phyloP scores from a whole-genome alignment of 345 rosid species.

The Alliaria petiolata region DNA sequence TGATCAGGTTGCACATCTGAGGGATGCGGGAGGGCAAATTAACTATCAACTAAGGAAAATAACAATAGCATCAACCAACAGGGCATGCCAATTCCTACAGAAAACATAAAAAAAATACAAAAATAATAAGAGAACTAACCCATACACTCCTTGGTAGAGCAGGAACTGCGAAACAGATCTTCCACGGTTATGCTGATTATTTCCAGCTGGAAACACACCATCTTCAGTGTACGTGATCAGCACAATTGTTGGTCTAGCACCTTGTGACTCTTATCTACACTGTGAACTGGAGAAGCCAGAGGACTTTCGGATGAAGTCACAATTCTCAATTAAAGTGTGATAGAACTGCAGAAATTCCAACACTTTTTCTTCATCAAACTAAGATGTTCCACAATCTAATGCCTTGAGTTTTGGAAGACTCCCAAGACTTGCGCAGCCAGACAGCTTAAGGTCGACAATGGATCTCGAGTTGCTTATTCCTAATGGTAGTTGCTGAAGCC shows the following conservation, averaged over 20 bases:
- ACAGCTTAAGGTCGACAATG: too few relatives aligned
- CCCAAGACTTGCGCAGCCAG: background rate
- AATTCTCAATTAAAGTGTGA: background rate
- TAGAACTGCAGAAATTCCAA: background rate
- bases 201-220: constrained; percentile 32
- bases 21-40: too few relatives aligned
- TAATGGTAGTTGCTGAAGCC: constrained; percentile 1
- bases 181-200: constrained; percentile 52
- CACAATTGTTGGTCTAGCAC: background rate
- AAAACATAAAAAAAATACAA: too few relatives aligned
- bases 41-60: too few relatives aligned
- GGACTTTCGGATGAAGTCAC: background rate
- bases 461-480: background rate
- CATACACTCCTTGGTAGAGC: constrained; percentile 63
- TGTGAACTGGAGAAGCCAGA: background rate
- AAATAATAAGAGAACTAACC: constrained; percentile 63
- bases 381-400: background rate
- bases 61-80: background rate
- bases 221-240: constrained; percentile 19
- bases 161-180: constrained; percentile 51
- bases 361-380: background rate
- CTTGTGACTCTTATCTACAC: background rate
- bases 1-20: too few relatives aligned
- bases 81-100: too few relatives aligned
- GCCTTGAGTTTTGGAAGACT: background rate